Evolutionary conservation across 768 basidiomycete genomes (phyloP).

Genomic region (Russula griseocarnosa): DNA sequence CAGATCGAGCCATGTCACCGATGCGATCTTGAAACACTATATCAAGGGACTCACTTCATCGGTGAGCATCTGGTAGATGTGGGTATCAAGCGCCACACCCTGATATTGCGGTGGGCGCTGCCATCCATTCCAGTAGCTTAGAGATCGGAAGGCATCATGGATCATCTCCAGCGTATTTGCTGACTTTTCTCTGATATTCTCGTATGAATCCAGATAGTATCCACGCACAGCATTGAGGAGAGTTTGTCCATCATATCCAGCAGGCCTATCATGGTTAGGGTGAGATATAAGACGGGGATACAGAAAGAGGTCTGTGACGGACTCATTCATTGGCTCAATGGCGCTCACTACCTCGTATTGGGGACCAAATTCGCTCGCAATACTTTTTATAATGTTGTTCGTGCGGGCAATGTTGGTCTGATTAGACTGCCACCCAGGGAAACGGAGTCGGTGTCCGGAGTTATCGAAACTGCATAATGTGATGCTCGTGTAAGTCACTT

Average conservation of each 20-base stretch:
- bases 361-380: constrained; percentile 58
- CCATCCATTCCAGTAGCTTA: constrained; percentile 67
- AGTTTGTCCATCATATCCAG: constrained; percentile 54
- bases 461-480: constrained; percentile 66
- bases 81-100: constrained; percentile 79
- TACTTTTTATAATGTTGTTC: constrained; percentile 55
- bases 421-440: constrained; percentile 67
- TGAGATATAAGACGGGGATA: not conserved
- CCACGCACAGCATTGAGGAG: constrained; percentile 51
- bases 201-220: constrained; percentile 72
- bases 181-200: constrained; percentile 56
- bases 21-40: too few relatives aligned
- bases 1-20: not conserved
- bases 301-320: constrained; percentile 18
- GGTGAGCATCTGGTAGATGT: constrained; percentile 75
- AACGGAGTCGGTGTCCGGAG: constrained; percentile 60
- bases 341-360: constrained; percentile 53
- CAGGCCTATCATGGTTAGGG: constrained; percentile 47
- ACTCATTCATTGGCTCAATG: constrained; percentile 82
- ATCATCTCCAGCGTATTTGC: constrained; percentile 65
- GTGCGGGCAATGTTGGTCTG: constrained; percentile 64
- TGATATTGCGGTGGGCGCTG: constrained; percentile 48
- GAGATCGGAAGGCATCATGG: constrained; percentile 75
- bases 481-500: not conserved
- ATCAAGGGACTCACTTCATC: constrained; percentile 39